These are phyloP conservation scores for Diaporthe aspalathi DNA, from an alignment of 2,329 filamentous ascomycete genomes.

Conservation along the genomic window DNA sequence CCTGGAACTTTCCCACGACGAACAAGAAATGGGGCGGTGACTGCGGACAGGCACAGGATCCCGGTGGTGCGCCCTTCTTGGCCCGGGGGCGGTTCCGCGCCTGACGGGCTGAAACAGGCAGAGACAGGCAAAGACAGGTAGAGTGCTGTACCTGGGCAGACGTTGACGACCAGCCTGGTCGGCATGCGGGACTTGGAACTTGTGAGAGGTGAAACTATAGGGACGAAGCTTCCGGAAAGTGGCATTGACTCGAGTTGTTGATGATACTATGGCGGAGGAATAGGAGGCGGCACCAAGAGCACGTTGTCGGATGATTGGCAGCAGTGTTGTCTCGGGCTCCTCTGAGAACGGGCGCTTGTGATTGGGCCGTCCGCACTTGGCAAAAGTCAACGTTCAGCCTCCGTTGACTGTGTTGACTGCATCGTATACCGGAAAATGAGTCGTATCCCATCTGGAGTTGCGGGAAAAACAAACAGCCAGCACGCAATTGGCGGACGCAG, in stretches of 20 bases:
- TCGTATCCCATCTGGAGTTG: not conserved
- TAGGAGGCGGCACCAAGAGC: slow-evolving; percentile 19
- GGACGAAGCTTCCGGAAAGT: slow-evolving; percentile 18
- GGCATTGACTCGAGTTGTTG: slow-evolving; percentile 18
- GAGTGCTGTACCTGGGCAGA: not conserved
- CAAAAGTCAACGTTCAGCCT: slow-evolving; percentile 31
- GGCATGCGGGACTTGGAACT: not conserved
- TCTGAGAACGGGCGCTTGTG: slow-evolving; percentile 14
- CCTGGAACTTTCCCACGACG: not conserved
- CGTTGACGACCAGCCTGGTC: not conserved
- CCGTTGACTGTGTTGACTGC: not conserved
- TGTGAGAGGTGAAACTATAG: slow-evolving; percentile 23
- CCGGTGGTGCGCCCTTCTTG: not conserved
- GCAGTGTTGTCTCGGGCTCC: slow-evolving; percentile 3
- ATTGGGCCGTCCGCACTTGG: slow-evolving; percentile 25
- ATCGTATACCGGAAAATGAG: slow-evolving; percentile 7
- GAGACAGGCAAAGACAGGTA: not conserved
- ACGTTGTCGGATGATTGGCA: slow-evolving; percentile 39
- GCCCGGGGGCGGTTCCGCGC: not conserved
- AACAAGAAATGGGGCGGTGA: slow-evolving; percentile 6
- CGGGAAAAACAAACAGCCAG: not conserved
- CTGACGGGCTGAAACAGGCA: slow-evolving; percentile 10
- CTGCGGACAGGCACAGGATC: not conserved
- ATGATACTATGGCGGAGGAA: slow-evolving; percentile 10
- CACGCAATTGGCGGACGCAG: not conserved